Conservation (phyloP, 768 basidiomycete species). For the Lactarius hatsudake region DNA sequence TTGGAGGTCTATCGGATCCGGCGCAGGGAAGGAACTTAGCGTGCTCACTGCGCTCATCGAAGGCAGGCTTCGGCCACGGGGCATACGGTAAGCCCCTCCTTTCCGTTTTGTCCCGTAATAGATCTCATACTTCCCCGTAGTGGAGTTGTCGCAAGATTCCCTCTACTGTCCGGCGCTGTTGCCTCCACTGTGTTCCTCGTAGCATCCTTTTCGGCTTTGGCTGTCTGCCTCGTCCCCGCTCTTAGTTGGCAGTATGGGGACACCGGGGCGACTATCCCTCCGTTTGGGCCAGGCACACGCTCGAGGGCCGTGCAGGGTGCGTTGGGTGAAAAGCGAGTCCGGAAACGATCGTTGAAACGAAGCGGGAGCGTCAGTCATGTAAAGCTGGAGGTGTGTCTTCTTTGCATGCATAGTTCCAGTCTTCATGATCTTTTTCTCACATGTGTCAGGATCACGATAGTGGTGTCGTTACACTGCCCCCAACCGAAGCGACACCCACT, state of each 20-base stretch:
- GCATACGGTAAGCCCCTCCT: constrained; percentile 54
- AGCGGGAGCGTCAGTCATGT: constrained; percentile 15
- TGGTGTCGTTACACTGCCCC: constrained; percentile 9
- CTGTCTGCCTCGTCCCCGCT: constrained; percentile 35
- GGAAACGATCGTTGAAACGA: constrained; percentile 26
- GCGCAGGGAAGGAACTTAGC: constrained; percentile 70
- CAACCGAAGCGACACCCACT: constrained; percentile 2
- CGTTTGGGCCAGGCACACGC: not conserved
- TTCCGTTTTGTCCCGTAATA: not conserved
- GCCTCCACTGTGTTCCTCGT: constrained; percentile 37
- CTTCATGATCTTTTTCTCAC: not conserved
- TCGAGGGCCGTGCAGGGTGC: constrained; percentile 9
- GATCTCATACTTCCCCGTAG: constrained; percentile 37
- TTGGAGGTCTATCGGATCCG: constrained; percentile 68
- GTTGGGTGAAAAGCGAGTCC: constrained; percentile 15
- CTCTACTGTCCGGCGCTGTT: constrained; percentile 52
- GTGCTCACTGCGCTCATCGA: constrained; percentile 59
- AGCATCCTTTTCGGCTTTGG: constrained; percentile 35
- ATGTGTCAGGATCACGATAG: constrained; percentile 20
- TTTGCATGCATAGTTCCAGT: not conserved
- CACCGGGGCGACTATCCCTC: not conserved
- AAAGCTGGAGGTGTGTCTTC: constrained; percentile 16
- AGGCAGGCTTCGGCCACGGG: constrained; percentile 62
- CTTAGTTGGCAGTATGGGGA: constrained; percentile 32
- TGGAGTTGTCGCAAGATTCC: constrained; percentile 68